Percentiles rank a stretch among this genome's conserved stretches.
These are phyloP conservation scores for Tylopilus vinaceipallidus DNA, from an alignment of 768 basidiomycete species.

Conservation along the genomic window DNA sequence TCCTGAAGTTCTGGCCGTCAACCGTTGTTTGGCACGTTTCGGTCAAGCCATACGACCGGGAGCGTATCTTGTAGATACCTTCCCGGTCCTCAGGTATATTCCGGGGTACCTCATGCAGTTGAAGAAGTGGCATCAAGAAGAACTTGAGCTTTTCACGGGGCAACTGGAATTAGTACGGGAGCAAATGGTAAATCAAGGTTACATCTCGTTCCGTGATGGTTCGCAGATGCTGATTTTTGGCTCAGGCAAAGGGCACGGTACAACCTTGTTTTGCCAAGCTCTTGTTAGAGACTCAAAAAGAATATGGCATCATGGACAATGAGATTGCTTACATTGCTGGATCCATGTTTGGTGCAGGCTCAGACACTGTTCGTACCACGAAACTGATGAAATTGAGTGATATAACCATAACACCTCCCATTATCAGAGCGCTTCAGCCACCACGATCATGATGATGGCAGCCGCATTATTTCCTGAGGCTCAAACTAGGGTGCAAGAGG, in stretches of 20 bases:
- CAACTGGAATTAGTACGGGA: conserved; percentile 31
- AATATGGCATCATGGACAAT: conserved; percentile 31
- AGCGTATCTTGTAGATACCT: conserved; percentile 27
- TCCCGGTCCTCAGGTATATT: conserved; percentile 22
- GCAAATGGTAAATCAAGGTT: conserved; percentile 24
- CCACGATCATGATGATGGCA: conserved; percentile 54
- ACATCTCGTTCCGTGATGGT: no score
- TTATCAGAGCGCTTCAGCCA: conserved; percentile 41
- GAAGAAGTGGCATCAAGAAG: conserved; percentile 48
- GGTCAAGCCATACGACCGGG: conserved; percentile 24
- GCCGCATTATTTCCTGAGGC: conserved; percentile 50
- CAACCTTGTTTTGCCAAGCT: conserved; percentile 35
- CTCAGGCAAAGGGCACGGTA: conserved; percentile 26
- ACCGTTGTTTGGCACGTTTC: conserved; percentile 25
- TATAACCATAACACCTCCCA: neutral
- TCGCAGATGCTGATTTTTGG: neutral
- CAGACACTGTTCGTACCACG: conserved; percentile 37
- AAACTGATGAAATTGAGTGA: no score
- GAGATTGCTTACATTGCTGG: conserved; percentile 41
- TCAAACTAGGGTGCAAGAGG: conserved; percentile 48
- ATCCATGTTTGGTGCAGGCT: conserved; percentile 43
- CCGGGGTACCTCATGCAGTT: conserved; percentile 47
- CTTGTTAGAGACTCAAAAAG: conserved; percentile 36
- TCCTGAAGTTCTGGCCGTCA: conserved; percentile 33
- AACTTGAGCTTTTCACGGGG: conserved; percentile 32